Percentiles rank a stretch among this genome's conserved stretches.
Conservation (phyloP, 176 grass and related monocot genomes). For the Urochloa ruziziensis region DNA sequence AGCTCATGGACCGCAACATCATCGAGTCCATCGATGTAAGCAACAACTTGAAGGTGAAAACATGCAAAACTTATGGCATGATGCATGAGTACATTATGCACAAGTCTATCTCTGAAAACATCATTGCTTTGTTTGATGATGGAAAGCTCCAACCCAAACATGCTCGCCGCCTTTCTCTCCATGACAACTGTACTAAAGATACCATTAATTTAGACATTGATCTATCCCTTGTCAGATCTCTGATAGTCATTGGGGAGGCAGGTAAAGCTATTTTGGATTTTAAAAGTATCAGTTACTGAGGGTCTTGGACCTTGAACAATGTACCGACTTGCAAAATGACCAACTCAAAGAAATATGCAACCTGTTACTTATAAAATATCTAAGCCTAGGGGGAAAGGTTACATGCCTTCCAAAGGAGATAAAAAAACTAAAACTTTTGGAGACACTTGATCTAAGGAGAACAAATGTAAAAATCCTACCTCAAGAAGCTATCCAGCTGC, state of each 20-base stretch:
- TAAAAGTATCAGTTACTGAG: slow-evolving; percentile 6
- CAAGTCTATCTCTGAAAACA: background rate
- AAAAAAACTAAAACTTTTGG: background rate
- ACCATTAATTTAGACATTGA: background rate
- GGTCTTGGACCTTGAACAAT: slow-evolving; percentile 9
- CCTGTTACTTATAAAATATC: background rate
- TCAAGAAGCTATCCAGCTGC: background rate
- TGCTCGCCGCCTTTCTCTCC: background rate
- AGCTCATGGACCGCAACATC: slow-evolving; percentile 12
- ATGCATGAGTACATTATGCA: slow-evolving; percentile 20
- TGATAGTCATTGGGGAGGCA: background rate
- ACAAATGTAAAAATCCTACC: background rate
- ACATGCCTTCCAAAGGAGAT: background rate
- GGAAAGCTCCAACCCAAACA: background rate
- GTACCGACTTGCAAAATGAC: background rate
- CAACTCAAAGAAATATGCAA: background rate
- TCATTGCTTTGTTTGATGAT: background rate
- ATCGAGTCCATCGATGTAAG: background rate
- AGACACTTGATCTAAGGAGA: slow-evolving; percentile 23
- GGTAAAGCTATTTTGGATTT: background rate
- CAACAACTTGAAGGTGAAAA: background rate
- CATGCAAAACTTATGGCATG: slow-evolving; percentile 13
- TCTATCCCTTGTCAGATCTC: background rate
- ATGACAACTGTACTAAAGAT: background rate
- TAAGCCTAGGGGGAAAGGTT: background rate